phyloP scores from a whole-genome alignment of 1,139 yeast genomes.

The Candida labiduridarum region DNA sequence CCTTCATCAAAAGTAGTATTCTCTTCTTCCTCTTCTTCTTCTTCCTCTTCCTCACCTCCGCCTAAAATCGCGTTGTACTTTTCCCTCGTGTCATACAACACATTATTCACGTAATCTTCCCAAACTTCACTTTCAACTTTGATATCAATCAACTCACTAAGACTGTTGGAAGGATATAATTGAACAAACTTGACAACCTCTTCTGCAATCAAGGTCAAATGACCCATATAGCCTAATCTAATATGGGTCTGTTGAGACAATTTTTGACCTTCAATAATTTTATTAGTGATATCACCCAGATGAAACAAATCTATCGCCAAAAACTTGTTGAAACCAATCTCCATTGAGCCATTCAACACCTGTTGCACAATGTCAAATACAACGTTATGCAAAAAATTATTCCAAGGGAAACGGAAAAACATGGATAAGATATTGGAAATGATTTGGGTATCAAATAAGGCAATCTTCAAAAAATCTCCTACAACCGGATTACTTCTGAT shows the following conservation, averaged over 20 bases:
- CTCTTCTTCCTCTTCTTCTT: constrained; percentile 37
- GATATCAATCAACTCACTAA: constrained; percentile 61
- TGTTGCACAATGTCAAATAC: constrained; percentile 98
- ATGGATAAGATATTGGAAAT: constrained; percentile 75
- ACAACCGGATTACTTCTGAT: constrained; percentile 76
- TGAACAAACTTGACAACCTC: constrained; percentile 95
- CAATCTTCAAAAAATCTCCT: constrained; percentile 87
- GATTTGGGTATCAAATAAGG: constrained; percentile 80
- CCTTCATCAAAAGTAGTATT: constrained; percentile 54
- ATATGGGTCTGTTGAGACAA: constrained; percentile 58
- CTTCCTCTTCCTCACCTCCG: constrained; percentile 54
- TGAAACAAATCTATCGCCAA: constrained; percentile 86
- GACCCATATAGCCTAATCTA: constrained; percentile 96
- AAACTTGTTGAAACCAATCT: constrained; percentile 81
- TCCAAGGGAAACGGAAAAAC: constrained; percentile 97
- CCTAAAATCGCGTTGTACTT: constrained; percentile 96
- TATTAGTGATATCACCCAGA: constrained; percentile 73
- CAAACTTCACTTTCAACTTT: constrained; percentile 67
- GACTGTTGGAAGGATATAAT: constrained; percentile 61
- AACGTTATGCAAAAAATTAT: constrained; percentile 94
- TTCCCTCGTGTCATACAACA: constrained; percentile 85
- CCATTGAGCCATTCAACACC: constrained; percentile 93
- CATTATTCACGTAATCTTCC: constrained; percentile 83
- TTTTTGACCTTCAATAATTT: constrained; percentile 81
- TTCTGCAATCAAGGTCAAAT: constrained; percentile 90